Evolutionary conservation across 2,329 filamentous ascomycete genomes (phyloP).

Genomic region (Penicillium fuscoglaucum): DNA sequence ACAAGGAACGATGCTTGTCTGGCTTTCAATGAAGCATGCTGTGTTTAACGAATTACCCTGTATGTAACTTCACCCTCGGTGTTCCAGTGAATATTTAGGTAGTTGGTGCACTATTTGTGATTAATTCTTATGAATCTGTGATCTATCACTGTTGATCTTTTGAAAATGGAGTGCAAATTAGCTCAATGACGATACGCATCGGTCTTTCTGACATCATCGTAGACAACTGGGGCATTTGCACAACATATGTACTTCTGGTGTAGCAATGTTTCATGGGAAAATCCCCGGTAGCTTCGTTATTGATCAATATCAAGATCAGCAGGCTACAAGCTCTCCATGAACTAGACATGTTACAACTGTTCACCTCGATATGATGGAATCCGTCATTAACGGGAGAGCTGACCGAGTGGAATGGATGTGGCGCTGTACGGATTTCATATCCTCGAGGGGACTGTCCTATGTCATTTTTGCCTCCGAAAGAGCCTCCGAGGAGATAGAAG

Average conservation of each 20-base stretch:
- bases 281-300: background rate
- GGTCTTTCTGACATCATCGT: slow-evolving; percentile 21
- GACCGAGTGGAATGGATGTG: slow-evolving; percentile 7
- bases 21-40: slow-evolving; percentile 8
- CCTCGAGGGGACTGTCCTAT: slow-evolving; percentile 6
- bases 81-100: slow-evolving; percentile 14
- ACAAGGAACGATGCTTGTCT: background rate
- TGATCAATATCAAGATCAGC: background rate
- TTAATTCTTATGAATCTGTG: slow-evolving; percentile 14
- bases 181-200: slow-evolving; percentile 9
- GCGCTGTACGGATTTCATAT: slow-evolving; percentile 4
- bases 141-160: slow-evolving; percentile 4
- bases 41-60: slow-evolving; percentile 22
- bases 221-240: background rate
- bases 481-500: background rate
- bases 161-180: background rate
- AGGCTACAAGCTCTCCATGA: background rate
- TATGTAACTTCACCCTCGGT: slow-evolving; percentile 24
- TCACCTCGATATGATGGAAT: background rate
- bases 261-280: background rate
- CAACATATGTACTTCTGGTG: background rate
- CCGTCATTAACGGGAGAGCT: slow-evolving; percentile 13
- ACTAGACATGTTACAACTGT: no score
- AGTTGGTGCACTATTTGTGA: slow-evolving; percentile 19
- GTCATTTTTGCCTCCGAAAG: slow-evolving; percentile 10